Evolutionary conservation across 495 filamentous ascomycete genomes (phyloP).

Genomic region (Penicillium nucicola): DNA sequence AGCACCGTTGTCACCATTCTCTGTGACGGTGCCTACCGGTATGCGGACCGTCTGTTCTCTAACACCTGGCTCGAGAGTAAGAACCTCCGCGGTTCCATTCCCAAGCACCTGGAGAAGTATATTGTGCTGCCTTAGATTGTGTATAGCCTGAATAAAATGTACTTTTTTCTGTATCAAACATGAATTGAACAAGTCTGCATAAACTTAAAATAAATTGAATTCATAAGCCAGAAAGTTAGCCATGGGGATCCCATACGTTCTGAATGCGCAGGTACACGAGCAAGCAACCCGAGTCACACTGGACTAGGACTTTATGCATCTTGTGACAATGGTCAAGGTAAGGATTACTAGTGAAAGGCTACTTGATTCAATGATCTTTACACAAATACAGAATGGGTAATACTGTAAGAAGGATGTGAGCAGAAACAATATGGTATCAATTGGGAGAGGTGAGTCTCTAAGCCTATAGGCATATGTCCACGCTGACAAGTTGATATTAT

Average conservation of each 20-base stretch:
- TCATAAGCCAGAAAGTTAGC: too few species aligned
- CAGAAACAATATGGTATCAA: conserved; percentile 3
- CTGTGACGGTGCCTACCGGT: conserved; percentile 93
- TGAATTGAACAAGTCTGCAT: too few species aligned
- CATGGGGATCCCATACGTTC: too few species aligned
- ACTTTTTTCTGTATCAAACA: neutral
- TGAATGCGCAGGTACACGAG: too few species aligned
- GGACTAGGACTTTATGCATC: too few species aligned
- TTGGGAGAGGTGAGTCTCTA: conserved; percentile 7
- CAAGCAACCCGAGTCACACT: too few species aligned
- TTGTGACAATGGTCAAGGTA: too few species aligned
- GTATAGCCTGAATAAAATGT: conserved; percentile 13
- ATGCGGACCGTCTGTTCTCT: conserved; percentile 91
- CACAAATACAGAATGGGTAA: too few species aligned
- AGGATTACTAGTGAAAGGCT: too few species aligned
- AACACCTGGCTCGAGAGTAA: conserved; percentile 84
- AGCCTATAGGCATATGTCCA: conserved; percentile 4
- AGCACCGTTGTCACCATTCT: conserved; percentile 91
- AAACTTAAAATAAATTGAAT: too few species aligned
- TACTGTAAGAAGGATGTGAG: too few species aligned
- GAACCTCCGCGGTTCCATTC: conserved; percentile 77
- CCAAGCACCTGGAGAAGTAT: conserved; percentile 83
- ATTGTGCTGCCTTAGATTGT: conserved; percentile 72
- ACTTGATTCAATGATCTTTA: too few species aligned
- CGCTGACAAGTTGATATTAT: conserved; percentile 4